These are phyloP conservation scores for Myxozyma monticola DNA, from an alignment of 805 yeast species.

Conservation along the genomic window DNA sequence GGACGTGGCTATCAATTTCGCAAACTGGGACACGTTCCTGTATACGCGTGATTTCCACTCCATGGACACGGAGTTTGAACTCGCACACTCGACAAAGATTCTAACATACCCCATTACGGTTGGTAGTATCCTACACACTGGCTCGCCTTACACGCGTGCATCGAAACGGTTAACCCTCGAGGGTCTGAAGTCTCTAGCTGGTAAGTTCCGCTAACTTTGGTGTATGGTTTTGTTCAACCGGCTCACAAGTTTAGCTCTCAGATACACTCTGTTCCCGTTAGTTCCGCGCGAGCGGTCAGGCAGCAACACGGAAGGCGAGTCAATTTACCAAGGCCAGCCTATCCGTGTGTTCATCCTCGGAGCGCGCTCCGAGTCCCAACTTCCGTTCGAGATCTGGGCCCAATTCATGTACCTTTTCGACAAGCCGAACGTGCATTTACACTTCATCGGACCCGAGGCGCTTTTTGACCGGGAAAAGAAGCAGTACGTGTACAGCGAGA, in stretches of 20 bases:
- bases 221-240: background rate
- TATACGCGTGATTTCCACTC: constrained; percentile 91
- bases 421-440: constrained; percentile 75
- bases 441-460: constrained; percentile 93
- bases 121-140: constrained; percentile 77
- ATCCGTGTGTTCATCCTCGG: constrained; percentile 87
- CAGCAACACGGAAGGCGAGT: constrained; percentile 36
- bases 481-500: constrained; percentile 48
- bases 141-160: constrained; percentile 87
- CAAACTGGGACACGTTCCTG: constrained; percentile 89
- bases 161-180: constrained; percentile 71
- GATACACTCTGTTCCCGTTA: constrained; percentile 83
- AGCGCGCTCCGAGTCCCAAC: constrained; percentile 87
- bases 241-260: constrained; percentile 57
- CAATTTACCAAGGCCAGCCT: constrained; percentile 77
- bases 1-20: constrained; percentile 71
- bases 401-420: constrained; percentile 87
- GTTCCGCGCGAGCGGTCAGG: constrained; percentile 34
- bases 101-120: constrained; percentile 90
- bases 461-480: constrained; percentile 71
- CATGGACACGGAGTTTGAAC: constrained; percentile 94
- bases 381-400: constrained; percentile 95
- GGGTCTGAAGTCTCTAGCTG: constrained; percentile 86
- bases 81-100: constrained; percentile 94
- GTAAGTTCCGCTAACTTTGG: background rate